These are phyloP conservation scores for Solanum piurae DNA, from an alignment of 257 asterid species.

Conservation along the genomic window DNA sequence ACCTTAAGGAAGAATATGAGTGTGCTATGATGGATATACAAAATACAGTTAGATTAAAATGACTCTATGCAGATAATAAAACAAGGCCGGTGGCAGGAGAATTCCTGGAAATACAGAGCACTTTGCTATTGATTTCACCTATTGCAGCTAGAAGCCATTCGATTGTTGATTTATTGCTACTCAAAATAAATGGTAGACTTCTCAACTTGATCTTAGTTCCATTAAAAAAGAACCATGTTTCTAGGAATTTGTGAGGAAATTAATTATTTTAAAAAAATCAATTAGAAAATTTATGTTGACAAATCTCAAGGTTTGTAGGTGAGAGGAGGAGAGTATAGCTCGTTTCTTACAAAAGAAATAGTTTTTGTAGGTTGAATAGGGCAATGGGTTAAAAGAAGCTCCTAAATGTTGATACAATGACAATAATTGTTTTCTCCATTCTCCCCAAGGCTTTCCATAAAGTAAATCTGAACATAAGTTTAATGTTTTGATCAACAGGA, in stretches of 20 bases:
- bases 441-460: not conserved
- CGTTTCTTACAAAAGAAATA: not conserved
- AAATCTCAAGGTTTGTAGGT: not conserved
- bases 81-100: not conserved
- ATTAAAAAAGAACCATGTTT: not conserved
- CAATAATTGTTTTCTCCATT: not conserved
- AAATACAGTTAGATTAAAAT: not conserved
- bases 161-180: not conserved
- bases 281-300: not conserved
- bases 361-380: not conserved
- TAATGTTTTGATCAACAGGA: not conserved
- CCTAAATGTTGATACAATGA: not conserved
- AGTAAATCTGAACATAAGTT: not conserved
- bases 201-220: not conserved
- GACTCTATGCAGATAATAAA: not conserved
- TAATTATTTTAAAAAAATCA: not conserved
- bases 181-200: not conserved
- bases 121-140: not conserved
- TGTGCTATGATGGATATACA: not conserved
- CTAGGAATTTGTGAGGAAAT: not conserved
- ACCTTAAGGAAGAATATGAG: not conserved
- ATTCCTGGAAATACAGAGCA: not conserved
- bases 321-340: not conserved
- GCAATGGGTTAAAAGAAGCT: not conserved
- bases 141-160: not conserved